These are phyloP conservation scores for Obelidium mucronatum DNA, from an alignment of 192 early-diverging fungal species.

Conservation along the genomic window DNA sequence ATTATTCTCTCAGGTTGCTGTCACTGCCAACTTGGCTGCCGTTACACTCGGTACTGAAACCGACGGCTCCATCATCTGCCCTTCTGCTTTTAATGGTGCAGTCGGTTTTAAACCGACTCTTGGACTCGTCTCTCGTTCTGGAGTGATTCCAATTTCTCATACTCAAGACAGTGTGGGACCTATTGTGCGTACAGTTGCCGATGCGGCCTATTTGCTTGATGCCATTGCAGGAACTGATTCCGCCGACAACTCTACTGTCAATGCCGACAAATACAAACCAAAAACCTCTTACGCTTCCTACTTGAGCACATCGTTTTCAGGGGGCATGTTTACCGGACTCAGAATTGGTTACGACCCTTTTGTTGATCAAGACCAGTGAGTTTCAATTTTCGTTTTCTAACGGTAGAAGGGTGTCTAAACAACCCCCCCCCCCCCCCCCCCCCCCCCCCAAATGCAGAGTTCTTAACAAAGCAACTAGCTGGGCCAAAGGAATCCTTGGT, in stretches of 20 bases:
- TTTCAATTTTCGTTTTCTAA: too few relatives aligned
- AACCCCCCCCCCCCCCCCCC: too few relatives aligned
- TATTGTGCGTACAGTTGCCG: constrained; percentile 39
- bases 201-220: constrained; percentile 41
- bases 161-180: constrained; percentile 35
- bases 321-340: not conserved
- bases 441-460: too few relatives aligned
- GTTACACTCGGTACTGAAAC: constrained; percentile 30
- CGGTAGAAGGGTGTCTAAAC: too few relatives aligned
- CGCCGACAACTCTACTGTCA: constrained; percentile 26
- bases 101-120: constrained; percentile 35
- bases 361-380: too few relatives aligned
- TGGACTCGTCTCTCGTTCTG: constrained; percentile 23
- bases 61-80: constrained; percentile 32
- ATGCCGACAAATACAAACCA: not conserved
- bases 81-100: not conserved
- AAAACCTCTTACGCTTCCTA: not conserved
- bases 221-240: constrained; percentile 35
- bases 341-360: not conserved
- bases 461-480: not conserved
- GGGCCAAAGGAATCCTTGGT: not conserved
- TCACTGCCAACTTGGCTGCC: constrained; percentile 10
- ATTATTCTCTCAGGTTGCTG: too few relatives aligned
- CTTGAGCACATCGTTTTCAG: not conserved
- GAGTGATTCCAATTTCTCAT: constrained; percentile 33